Conservation (phyloP, 495 filamentous ascomycete genomes). For the Daldinia loculata region DNA sequence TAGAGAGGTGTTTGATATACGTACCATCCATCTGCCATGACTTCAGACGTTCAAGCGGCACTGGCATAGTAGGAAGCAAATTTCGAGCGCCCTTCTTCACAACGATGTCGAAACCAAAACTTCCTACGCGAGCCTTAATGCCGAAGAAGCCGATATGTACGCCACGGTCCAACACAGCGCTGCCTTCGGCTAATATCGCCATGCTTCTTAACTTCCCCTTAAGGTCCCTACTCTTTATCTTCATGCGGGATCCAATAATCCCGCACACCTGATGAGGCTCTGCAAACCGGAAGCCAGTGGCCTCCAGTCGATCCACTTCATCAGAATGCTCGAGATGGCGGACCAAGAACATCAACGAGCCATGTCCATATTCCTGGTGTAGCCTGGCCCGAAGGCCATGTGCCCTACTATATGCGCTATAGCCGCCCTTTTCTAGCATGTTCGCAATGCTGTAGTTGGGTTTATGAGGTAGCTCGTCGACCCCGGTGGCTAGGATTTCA, state of each 20-base stretch:
- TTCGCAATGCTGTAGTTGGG: slow-evolving; percentile 3
- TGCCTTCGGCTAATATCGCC: slow-evolving; percentile 62
- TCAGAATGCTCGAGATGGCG: slow-evolving; percentile 63
- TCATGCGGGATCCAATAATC: slow-evolving; percentile 73
- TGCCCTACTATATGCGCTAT: slow-evolving; percentile 16
- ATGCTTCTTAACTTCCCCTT: slow-evolving; percentile 66
- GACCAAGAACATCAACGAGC: slow-evolving; percentile 84
- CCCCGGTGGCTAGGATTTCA: slow-evolving; percentile 73
- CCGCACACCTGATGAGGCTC: slow-evolving; percentile 71
- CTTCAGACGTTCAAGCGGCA: slow-evolving; percentile 66
- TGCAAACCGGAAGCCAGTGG: slow-evolving; percentile 80
- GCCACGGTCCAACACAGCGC: slow-evolving; percentile 66
- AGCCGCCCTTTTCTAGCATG: slow-evolving; percentile 16
- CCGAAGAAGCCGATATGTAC: slow-evolving; percentile 81
- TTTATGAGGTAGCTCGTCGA: slow-evolving; percentile 18
- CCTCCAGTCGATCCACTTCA: slow-evolving; percentile 69
- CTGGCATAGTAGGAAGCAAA: slow-evolving; percentile 70
- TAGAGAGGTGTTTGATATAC: slow-evolving; percentile 37
- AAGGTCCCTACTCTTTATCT: slow-evolving; percentile 67
- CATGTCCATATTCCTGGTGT: slow-evolving; percentile 62
- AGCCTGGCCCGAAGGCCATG: slow-evolving; percentile 20
- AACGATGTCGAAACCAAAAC: slow-evolving; percentile 76
- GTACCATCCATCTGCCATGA: slow-evolving; percentile 61
- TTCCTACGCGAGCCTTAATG: slow-evolving; percentile 69
- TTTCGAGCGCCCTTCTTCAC: slow-evolving; percentile 70